Evolutionary conservation across 371 early-diverging fungal genomes (phyloP), one percentile per base, ranked within the genome.

Genomic region (Dinochytrium kinnereticum): DNA sequence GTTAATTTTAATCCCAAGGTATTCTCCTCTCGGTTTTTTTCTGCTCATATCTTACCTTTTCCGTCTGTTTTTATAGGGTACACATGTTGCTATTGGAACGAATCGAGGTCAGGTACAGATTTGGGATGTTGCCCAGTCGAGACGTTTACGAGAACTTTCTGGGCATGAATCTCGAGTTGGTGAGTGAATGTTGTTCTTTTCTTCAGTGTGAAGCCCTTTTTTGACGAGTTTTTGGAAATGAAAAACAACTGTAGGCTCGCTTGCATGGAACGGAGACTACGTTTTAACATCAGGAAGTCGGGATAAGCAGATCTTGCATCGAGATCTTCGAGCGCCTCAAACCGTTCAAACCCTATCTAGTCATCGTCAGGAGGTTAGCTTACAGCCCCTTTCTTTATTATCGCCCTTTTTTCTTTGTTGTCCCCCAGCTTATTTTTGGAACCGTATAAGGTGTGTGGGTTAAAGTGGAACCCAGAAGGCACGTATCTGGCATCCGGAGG

Each of bases 401-500:
- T n/a, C 24, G 55, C 17, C 55, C 5, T n/a, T 53, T 5, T 53
- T 53, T 13, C 19, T 44, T 19, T 13, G 44, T 44, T 44, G 44
- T 44, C 19, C 44, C 44, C 44, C 19, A 15, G 38, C 13, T 44
- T 44, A 13, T 7, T 44, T n/a, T n/a, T n/a, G n/a, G n/a, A n/a
- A n/a, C n/a, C n/a, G n/a, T n/a, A n/a, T n/a, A 57, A 81, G 74
- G 76, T 87, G 15, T 92, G 92, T 70, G 91, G 91, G 0, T 75
- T 92, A 33, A 86, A 84, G 67, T 92, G 91, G 91, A 82, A 79
- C 68, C 59, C 79, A 31, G 83, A 86, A 28, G 81, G 77, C 34
- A 82, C 66, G n/a, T 80, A 81, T 44, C 75, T 92, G 61, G 92
- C 92, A 7, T 88, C 89, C 31, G 92, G 92, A 7, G 86, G 90